Conservation (phyloP, 352 stramenopile species). For the Pythium inflatum region DNA sequence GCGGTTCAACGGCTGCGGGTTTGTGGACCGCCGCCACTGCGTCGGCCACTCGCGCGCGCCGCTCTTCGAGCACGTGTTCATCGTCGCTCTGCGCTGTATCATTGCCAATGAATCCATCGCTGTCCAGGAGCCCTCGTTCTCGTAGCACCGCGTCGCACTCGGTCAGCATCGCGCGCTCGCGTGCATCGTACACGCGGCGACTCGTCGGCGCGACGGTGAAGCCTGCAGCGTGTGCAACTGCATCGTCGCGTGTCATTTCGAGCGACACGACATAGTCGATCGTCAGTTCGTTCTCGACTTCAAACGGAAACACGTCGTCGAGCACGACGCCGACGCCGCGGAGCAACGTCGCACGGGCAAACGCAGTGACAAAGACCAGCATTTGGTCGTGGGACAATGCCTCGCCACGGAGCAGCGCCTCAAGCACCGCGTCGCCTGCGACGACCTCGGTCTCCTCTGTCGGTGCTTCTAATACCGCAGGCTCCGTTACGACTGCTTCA, state of each 20-base stretch:
- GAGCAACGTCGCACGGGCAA: conserved; percentile 44
- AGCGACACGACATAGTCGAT: conserved; percentile 64
- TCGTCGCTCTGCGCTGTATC: neutral
- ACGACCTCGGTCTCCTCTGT: conserved; percentile 34
- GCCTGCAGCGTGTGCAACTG: conserved; percentile 35
- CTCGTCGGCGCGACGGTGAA: conserved; percentile 45
- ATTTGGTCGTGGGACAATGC: conserved; percentile 37
- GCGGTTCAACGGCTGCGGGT: neutral
- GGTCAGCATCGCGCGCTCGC: conserved; percentile 52
- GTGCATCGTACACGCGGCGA: conserved; percentile 56
- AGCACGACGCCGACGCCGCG: conserved; percentile 63
- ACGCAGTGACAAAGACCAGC: conserved; percentile 44
- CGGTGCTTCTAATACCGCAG: conserved; percentile 17
- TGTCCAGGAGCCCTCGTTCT: conserved; percentile 18
- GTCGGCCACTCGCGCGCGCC: conserved; percentile 16
- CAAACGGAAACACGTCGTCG: conserved; percentile 61
- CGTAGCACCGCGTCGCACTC: conserved; percentile 28
- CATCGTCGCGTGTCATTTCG: conserved; percentile 45
- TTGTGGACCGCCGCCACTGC: conserved; percentile 17
- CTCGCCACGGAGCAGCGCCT: conserved; percentile 40
- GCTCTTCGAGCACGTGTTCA: neutral
- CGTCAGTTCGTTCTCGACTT: conserved; percentile 40
- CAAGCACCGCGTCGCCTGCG: conserved; percentile 47
- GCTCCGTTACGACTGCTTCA: neutral
- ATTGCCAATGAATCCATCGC: neutral